Evolutionary conservation across 2,329 filamentous ascomycete genomes (phyloP), one percentile per base, ranked within the genome.

Genomic region (Penicillium capsulatum): DNA sequence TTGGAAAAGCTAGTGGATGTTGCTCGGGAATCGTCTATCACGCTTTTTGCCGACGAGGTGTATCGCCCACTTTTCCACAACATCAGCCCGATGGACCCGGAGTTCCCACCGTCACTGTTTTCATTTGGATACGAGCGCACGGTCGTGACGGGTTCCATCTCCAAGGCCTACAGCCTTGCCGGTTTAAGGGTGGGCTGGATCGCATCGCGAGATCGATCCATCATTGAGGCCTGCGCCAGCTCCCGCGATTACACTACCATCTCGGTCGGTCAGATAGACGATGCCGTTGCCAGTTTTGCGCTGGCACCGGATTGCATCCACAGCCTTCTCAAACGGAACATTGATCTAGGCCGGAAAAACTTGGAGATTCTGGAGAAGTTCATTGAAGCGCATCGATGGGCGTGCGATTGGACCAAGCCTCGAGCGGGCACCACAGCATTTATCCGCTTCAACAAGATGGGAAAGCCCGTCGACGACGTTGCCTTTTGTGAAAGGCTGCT

Each of bases 181-280:
- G 88, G 89, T 2, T 81, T 94, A 45, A 80, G 88, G 1, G 66
- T 90, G 1, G 89, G 89, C 20, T 96, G 89, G 89, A 74, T 91
- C 42, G 86, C 84, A 3, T 83, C 81, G 10, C 78, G 79, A 17
- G 77, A 80, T 60, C 58, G 60, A 4, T 66, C 68, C 0, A 72
- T 94, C 40, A 74, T 91, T 37, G 75, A 81, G 35, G 69, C 73
- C 10, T 73, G 85, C 46, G 79, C 82, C 8, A 65, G 70, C 10
- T 81, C 81, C 1, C 74, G 87, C 28, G 83, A 92, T 61, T 94
- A 92, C 69, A 94, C 86, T 3, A 89, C 85, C 17, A 94, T 94
- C 54, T 85, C 83, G 27, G 86, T 94, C 0, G 86, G 84, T n/a
- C 80, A 83, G 56, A 68, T 95, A 5, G 87, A 94, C 60, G 86